Conservation (phyloP, 306 rosid species). For the Castanea mollissima region DNA sequence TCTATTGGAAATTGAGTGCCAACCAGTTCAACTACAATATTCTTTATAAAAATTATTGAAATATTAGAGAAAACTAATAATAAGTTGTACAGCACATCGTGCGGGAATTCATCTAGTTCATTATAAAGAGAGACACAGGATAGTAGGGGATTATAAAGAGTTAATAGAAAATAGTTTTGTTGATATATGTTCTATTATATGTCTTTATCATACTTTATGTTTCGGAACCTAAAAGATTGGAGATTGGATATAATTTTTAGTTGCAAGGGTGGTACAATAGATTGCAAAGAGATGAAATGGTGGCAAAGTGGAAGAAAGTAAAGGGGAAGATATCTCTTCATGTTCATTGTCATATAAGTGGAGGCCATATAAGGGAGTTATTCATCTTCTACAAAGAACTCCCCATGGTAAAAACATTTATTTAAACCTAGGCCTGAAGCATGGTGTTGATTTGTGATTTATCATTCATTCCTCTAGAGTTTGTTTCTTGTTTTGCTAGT, state of each 20-base stretch:
- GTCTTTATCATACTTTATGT: background rate
- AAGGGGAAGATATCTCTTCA: constrained; percentile 82
- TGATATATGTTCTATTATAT: background rate
- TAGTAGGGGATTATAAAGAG: background rate
- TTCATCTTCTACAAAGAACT: constrained; percentile 81
- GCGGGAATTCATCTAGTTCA: background rate
- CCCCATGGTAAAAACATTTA: constrained; percentile 56
- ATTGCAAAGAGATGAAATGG: constrained; percentile 91
- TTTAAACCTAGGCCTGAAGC: background rate
- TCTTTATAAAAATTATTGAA: too few relatives aligned
- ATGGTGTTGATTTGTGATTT: too few relatives aligned
- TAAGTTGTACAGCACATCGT: too few relatives aligned
- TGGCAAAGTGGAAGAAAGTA: constrained; percentile 87
- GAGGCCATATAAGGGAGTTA: constrained; percentile 57
- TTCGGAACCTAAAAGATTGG: background rate
- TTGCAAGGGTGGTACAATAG: constrained; percentile 71
- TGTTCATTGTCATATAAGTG: constrained; percentile 95
- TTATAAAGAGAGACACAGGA: constrained; percentile 6
- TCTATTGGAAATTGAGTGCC: too few relatives aligned
- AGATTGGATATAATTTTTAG: constrained; percentile 40
- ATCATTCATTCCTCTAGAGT: too few relatives aligned
- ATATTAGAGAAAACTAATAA: too few relatives aligned
- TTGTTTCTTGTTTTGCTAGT: too few relatives aligned
- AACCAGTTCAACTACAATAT: too few relatives aligned
- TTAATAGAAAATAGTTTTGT: background rate